Conservation (phyloP, 2,329 filamentous ascomycete species). For the Blumeriella jaapii region DNA sequence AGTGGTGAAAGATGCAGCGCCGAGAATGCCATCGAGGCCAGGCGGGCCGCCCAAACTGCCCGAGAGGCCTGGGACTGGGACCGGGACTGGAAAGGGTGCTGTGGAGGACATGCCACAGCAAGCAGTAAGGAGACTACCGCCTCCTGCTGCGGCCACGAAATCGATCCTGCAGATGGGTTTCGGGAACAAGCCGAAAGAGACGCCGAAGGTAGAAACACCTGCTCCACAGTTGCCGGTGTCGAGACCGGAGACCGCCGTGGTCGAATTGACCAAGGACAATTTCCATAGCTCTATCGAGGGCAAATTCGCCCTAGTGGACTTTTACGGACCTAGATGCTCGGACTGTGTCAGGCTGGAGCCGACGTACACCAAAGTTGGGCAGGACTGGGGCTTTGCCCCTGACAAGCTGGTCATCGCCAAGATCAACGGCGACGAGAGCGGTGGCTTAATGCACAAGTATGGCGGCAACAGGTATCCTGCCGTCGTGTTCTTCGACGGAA, state of each 20-base stretch:
- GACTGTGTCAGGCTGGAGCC: conserved; percentile 94
- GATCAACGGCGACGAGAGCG: conserved; percentile 79
- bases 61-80: conserved; percentile 24
- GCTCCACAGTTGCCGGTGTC: conserved; percentile 6
- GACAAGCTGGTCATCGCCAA: conserved; percentile 76
- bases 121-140: conserved; percentile 18
- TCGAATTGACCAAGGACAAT: conserved; percentile 78
- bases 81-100: conserved; percentile 4
- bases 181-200: conserved; percentile 17
- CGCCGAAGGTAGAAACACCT: conserved; percentile 13
- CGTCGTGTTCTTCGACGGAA: conserved; percentile 72
- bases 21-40: conserved; percentile 23
- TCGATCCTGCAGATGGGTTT: conserved; percentile 22
- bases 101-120: conserved; percentile 10
- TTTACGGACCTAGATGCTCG: conserved; percentile 95
- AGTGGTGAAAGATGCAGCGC: conserved; percentile 17
- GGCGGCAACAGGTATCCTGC: conserved; percentile 80
- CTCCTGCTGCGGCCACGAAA: conserved; percentile 13
- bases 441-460: conserved; percentile 60
- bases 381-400: conserved; percentile 61
- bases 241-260: conserved; percentile 36
- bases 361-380: conserved; percentile 73
- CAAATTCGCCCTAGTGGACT: conserved; percentile 90
- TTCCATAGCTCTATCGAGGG: conserved; percentile 82
- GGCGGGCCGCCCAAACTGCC: conserved; percentile 35